These are phyloP conservation scores for Solanum tacnaense DNA, from an alignment of 257 asterid genomes.

Conservation along the genomic window DNA sequence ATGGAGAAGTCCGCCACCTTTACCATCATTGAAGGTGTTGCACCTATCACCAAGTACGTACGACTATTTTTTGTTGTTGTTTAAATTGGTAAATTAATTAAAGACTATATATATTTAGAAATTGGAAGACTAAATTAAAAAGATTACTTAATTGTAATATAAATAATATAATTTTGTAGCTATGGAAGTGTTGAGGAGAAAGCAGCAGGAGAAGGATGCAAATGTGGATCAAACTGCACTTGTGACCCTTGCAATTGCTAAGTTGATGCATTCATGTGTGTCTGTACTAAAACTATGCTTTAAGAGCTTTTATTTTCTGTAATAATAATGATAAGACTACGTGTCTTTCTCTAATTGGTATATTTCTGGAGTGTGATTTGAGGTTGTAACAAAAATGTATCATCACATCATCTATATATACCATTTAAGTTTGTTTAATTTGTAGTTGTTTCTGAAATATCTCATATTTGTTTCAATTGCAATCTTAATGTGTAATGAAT, in stretches of 20 bases:
- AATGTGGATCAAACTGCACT: slow-evolving; percentile 10
- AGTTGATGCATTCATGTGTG: neutral
- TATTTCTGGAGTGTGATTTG: neutral
- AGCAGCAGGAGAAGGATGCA: slow-evolving; percentile 3
- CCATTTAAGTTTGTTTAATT: neutral
- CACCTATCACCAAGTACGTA: slow-evolving; percentile 6
- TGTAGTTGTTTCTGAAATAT: neutral
- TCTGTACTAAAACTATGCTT: neutral
- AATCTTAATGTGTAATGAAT: neutral
- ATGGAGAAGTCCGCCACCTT: slow-evolving; percentile 7
- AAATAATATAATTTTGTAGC: neutral
- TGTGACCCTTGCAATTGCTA: slow-evolving; percentile 12
- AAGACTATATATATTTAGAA: neutral
- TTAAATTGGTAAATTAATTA: neutral
- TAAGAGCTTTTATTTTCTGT: neutral
- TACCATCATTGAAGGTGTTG: slow-evolving; percentile 15
- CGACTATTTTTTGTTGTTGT: neutral
- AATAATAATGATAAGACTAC: neutral
- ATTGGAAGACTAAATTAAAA: neutral
- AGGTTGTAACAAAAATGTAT: neutral
- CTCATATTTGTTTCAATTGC: neutral
- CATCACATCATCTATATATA: neutral
- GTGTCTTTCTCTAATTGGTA: neutral
- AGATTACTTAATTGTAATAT: neutral
- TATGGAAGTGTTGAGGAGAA: neutral